Evolutionary conservation across 2,329 filamentous ascomycete genomes (phyloP).

Genomic region (Ophiostoma perfectum): DNA sequence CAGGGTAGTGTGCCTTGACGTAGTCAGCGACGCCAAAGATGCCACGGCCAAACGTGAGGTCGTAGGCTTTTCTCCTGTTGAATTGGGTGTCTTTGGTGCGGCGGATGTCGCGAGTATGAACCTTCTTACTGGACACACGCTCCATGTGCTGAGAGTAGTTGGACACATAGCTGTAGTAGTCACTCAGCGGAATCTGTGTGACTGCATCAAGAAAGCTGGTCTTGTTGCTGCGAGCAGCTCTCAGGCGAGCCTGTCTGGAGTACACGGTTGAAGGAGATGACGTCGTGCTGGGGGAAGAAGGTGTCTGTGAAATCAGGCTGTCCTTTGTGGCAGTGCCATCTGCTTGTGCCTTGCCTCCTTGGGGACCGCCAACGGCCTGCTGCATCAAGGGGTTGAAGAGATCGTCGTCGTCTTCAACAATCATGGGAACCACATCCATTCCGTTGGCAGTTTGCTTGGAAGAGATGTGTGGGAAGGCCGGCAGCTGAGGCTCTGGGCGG

Average conservation of each 20-base stretch:
- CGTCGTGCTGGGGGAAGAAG: conserved; percentile 13
- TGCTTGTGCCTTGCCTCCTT: background rate
- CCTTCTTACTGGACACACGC: conserved; percentile 19
- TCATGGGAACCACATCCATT: conserved; percentile 13
- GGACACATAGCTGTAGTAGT: conserved; percentile 23
- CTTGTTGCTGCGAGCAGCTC: background rate
- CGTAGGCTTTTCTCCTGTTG: conserved; percentile 22
- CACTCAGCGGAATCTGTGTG: conserved; percentile 26
- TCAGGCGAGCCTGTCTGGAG: conserved; percentile 15
- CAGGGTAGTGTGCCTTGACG: background rate
- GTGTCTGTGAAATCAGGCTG: background rate
- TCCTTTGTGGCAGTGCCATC: background rate
- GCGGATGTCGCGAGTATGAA: conserved; percentile 15
- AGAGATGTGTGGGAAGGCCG: conserved; percentile 16
- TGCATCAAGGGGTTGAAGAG: conserved; percentile 9
- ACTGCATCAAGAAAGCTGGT: conserved; percentile 24
- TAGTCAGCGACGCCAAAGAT: conserved; percentile 24
- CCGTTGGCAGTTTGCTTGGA: background rate
- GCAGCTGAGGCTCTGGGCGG: conserved; percentile 25
- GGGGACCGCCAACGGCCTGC: background rate
- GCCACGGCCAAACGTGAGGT: conserved; percentile 25
- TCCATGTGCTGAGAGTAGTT: conserved; percentile 27
- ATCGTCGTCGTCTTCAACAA: conserved; percentile 23
- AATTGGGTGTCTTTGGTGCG: conserved; percentile 16
- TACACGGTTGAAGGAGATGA: background rate